Percentiles rank a stretch among this genome's conserved stretches.
Conservation (phyloP, 352 stramenopile genomes). For the Phytophthora agathidicida region DNA sequence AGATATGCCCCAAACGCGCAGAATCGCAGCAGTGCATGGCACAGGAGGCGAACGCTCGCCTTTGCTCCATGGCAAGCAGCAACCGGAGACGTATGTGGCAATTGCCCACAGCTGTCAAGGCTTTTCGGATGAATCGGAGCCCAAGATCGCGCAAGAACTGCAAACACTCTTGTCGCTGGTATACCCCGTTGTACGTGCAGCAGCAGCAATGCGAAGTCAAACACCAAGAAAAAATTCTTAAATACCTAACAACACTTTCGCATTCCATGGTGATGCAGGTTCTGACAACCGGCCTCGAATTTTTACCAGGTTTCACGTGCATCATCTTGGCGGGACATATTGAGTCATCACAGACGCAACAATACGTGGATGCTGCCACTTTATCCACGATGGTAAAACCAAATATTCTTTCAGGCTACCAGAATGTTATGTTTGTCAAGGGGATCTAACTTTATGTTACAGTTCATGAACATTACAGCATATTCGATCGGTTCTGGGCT, state of each 20-base stretch:
- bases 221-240: too few species aligned
- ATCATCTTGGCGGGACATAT: constrained; percentile 76
- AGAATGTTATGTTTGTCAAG: not conserved
- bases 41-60: constrained; percentile 9
- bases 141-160: constrained; percentile 36
- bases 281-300: constrained; percentile 53
- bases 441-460: not conserved
- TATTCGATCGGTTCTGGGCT: constrained; percentile 63
- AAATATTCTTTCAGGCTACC: not conserved
- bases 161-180: constrained; percentile 49
- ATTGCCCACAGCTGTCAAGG: constrained; percentile 3
- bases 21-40: constrained; percentile 8
- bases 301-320: constrained; percentile 53
- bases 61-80: constrained; percentile 15
- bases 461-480: constrained; percentile 72
- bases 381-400: constrained; percentile 74
- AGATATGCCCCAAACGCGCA: not conserved
- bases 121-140: constrained; percentile 14
- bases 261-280: too few species aligned
- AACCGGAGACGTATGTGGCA: constrained; percentile 21
- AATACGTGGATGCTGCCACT: constrained; percentile 74
- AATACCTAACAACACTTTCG: too few species aligned
- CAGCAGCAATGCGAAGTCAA: too few species aligned
- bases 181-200: constrained; percentile 41
- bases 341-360: constrained; percentile 51